Evolutionary conservation across 2,329 filamentous ascomycete species (phyloP).

Genomic region (Fusarium buxicola): DNA sequence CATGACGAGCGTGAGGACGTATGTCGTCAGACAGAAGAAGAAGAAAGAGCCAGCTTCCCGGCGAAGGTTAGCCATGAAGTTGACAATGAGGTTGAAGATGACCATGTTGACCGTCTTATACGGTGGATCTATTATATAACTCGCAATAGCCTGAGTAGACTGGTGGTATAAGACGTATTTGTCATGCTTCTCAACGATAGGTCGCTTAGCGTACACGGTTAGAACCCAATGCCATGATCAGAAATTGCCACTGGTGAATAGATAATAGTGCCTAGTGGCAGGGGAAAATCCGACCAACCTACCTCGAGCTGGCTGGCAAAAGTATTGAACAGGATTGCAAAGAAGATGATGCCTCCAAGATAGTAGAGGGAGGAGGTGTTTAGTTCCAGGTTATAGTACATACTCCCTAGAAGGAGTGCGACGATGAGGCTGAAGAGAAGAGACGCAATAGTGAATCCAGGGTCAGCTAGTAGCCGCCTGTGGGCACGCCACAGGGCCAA

Average conservation of each 20-base stretch:
- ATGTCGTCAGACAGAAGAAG: conserved; percentile 61
- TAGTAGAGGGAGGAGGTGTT: conserved; percentile 59
- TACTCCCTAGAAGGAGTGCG: conserved; percentile 63
- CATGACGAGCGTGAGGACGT: conserved; percentile 46
- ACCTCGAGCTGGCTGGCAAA: conserved; percentile 52
- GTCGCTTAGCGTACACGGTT: conserved; percentile 47
- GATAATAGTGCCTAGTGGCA: not conserved
- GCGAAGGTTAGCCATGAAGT: conserved; percentile 74
- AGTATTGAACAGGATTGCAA: conserved; percentile 63
- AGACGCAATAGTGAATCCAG: conserved; percentile 53
- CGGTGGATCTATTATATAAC: conserved; percentile 34
- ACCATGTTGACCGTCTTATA: conserved; percentile 39
- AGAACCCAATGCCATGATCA: conserved; percentile 23
- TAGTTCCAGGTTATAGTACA: conserved; percentile 60
- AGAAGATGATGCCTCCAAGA: conserved; percentile 61
- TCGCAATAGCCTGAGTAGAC: conserved; percentile 41
- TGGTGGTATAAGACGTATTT: conserved; percentile 51
- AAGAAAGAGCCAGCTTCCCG: conserved; percentile 70
- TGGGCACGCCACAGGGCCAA: conserved; percentile 56
- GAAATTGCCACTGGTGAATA: too few species aligned
- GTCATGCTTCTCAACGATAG: conserved; percentile 49
- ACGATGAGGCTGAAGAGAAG: conserved; percentile 60
- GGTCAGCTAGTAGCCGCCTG: conserved; percentile 54
- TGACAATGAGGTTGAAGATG: conserved; percentile 56
- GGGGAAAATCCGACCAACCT: not conserved